phyloP scores from a whole-genome alignment of 2,329 filamentous ascomycete species.

The Periconia digitata region DNA sequence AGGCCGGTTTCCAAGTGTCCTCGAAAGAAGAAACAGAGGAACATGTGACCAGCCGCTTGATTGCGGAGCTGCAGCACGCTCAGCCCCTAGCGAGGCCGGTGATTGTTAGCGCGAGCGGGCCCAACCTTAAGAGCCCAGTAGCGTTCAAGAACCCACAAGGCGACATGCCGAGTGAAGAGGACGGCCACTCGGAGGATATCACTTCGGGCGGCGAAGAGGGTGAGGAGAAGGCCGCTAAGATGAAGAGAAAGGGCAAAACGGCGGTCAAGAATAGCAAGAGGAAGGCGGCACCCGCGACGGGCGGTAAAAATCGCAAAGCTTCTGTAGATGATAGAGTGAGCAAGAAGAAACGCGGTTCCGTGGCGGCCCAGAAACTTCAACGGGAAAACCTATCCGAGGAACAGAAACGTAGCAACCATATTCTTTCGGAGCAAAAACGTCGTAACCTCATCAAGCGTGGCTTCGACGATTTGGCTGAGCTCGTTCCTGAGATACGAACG shows the following conservation, averaged over 20 bases:
- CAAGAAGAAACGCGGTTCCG: conserved; percentile 31
- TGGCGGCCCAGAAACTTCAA: conserved; percentile 28
- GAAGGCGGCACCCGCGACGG: conserved; percentile 16
- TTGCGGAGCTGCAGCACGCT: conserved; percentile 24
- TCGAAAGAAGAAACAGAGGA: conserved; percentile 25
- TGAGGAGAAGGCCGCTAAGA: conserved; percentile 20
- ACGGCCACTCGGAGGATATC: conserved; percentile 23
- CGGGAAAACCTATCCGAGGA: conserved; percentile 69
- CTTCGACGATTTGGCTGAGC: conserved; percentile 74
- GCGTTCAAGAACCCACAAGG: conserved; percentile 2
- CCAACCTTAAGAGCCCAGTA: conserved; percentile 10
- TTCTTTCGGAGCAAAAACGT: conserved; percentile 83
- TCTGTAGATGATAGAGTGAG: conserved; percentile 17
- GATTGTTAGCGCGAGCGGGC: conserved; percentile 9
- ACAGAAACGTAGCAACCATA: conserved; percentile 84
- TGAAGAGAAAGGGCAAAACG: conserved; percentile 27
- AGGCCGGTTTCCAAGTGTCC: conserved; percentile 26
- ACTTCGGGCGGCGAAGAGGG: conserved; percentile 26
- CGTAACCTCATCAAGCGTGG: conserved; percentile 79
- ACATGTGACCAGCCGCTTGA: conserved; percentile 25
- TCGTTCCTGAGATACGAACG: conserved; percentile 73
- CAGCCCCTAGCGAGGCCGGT: conserved; percentile 16
- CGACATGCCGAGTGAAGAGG: conserved; percentile 18
- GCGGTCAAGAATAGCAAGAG: conserved; percentile 16
- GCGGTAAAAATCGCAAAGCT: conserved; percentile 25